These are phyloP conservation scores for Datisca glomerata DNA, from an alignment of 306 rosid species.

Conservation along the genomic window DNA sequence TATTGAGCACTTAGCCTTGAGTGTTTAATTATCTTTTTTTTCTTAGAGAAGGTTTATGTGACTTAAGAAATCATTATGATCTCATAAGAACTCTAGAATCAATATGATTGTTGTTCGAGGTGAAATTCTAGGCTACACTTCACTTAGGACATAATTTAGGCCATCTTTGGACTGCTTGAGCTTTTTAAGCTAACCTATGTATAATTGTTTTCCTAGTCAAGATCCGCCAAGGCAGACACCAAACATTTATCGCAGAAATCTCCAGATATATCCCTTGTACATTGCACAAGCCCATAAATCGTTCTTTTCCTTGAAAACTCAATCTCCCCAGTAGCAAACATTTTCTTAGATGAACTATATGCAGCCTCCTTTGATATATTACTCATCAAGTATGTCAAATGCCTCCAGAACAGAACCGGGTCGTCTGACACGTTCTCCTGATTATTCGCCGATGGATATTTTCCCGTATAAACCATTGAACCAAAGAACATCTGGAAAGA, in stretches of 20 bases:
- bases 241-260: slow-evolving; percentile 23
- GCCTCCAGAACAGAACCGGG: slow-evolving; percentile 5
- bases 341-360: slow-evolving; percentile 5
- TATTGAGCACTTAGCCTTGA: too few species aligned
- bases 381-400: slow-evolving; percentile 15
- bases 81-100: too few species aligned
- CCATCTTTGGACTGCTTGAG: too few species aligned
- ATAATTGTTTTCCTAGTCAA: too few species aligned
- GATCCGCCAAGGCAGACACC: slow-evolving; percentile 23
- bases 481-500: slow-evolving; percentile 24
- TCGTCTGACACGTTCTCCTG: slow-evolving; percentile 18
- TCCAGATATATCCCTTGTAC: slow-evolving; percentile 31
- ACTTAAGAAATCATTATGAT: too few species aligned
- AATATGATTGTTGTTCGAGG: too few species aligned
- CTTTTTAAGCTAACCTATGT: too few species aligned
- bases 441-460: slow-evolving; percentile 14
- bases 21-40: too few species aligned
- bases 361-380: slow-evolving; percentile 23
- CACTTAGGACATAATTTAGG: too few species aligned
- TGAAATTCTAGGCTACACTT: too few species aligned
- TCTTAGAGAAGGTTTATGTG: too few species aligned
- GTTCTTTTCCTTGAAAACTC: slow-evolving; percentile 4
- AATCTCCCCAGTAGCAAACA: slow-evolving; percentile 41
- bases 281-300: slow-evolving; percentile 51
- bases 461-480: slow-evolving; percentile 21